A percentile compares a stretch with the other conserved stretches of the same genome.
These are phyloP conservation scores for Psilocybe azurescens DNA, from an alignment of 768 basidiomycete species.

Conservation along the genomic window DNA sequence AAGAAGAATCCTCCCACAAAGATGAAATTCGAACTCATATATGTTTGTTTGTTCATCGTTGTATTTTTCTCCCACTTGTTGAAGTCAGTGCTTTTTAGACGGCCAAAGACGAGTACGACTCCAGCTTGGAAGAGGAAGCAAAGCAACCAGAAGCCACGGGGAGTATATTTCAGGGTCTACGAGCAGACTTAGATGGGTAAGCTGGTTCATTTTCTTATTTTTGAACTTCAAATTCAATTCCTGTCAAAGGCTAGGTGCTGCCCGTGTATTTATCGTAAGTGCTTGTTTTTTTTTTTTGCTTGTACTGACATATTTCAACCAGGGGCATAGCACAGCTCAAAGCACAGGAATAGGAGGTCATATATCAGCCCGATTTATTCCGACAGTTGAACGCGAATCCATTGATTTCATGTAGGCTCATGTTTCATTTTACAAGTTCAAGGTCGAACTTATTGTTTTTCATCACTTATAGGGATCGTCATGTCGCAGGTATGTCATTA, in stretches of 20 bases:
- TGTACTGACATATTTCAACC: conserved; percentile 3
- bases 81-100: conserved; percentile 51
- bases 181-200: conserved; percentile 86
- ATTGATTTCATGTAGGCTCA: conserved; percentile 80
- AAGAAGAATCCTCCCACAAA: conserved; percentile 90
- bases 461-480: conserved; percentile 63
- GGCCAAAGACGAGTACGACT: conserved; percentile 80
- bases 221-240: conserved; percentile 6
- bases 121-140: conserved; percentile 71
- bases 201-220: conserved; percentile 20
- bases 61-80: neutral
- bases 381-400: conserved; percentile 94
- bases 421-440: neutral
- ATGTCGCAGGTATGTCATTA: conserved; percentile 66
- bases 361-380: conserved; percentile 85
- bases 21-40: conserved; percentile 85
- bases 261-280: conserved; percentile 85
- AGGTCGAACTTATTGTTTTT: neutral
- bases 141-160: conserved; percentile 64
- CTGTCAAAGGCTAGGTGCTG: conserved; percentile 57
- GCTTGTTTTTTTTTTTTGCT: neutral
- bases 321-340: conserved; percentile 92
- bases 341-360: conserved; percentile 81
- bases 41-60: conserved; percentile 49
- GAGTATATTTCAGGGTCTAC: conserved; percentile 85